A percentile compares a stretch with the other conserved stretches of the same genome.
Conservation (phyloP, 495 filamentous ascomycete species). For the Xylaria venustula region DNA sequence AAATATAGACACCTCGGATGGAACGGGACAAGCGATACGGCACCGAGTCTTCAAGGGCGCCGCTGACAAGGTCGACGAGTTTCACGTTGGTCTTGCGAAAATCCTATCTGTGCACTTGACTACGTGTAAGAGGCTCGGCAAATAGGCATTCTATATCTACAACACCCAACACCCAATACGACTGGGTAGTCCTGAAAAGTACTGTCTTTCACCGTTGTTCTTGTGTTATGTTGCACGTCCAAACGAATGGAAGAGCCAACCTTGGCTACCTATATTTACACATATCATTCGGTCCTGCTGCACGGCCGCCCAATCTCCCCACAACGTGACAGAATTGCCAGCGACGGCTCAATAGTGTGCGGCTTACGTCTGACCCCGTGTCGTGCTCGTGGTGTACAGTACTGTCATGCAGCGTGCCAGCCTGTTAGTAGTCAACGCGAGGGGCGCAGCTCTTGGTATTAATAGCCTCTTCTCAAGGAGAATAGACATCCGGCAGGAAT, state of each 20-base stretch:
- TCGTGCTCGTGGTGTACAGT: neutral
- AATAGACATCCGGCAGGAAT: neutral
- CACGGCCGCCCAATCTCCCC: constrained; percentile 4
- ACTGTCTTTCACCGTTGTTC: too few species aligned
- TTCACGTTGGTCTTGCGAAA: neutral
- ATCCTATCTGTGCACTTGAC: neutral
- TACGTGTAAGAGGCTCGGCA: neutral
- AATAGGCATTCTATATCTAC: neutral
- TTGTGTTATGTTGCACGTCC: neutral
- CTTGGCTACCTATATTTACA: too few species aligned
- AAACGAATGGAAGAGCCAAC: neutral
- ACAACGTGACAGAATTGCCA: neutral
- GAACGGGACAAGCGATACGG: neutral
- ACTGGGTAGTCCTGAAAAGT: too few species aligned
- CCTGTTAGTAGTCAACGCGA: neutral
- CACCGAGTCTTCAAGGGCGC: neutral
- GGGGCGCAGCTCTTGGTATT: neutral
- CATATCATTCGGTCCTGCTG: neutral
- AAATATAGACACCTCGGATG: neutral
- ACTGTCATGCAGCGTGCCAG: neutral
- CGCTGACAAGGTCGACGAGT: neutral
- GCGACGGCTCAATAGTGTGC: neutral
- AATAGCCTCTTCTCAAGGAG: neutral
- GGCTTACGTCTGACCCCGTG: neutral
- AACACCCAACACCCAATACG: too few species aligned